Percentiles rank a stretch among this genome's conserved stretches.
phyloP scores from a whole-genome alignment of 2,329 filamentous ascomycete species.

The Colletotrichum spaethianum region DNA sequence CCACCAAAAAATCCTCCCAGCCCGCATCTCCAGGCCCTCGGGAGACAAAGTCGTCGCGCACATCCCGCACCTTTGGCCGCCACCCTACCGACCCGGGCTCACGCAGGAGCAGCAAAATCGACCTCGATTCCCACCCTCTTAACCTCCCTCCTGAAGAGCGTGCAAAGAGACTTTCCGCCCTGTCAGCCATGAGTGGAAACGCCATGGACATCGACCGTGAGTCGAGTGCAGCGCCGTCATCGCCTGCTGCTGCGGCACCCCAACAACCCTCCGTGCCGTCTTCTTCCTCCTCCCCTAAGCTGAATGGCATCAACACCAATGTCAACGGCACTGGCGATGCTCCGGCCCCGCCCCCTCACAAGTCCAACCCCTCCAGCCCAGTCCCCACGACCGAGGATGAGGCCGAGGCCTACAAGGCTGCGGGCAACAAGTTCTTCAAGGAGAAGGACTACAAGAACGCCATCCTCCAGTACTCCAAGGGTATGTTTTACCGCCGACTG shows the following conservation, averaged over 20 bases:
- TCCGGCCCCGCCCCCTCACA: conserved; percentile 81
- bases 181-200: conserved; percentile 71
- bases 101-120: conserved; percentile 67
- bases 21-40: conserved; percentile 46
- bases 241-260: conserved; percentile 60
- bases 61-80: conserved; percentile 61
- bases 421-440: conserved; percentile 98
- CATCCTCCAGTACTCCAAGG: conserved; percentile 95
- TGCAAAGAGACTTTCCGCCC: conserved; percentile 76
- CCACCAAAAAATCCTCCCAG: conserved; percentile 54
- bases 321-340: conserved; percentile 63
- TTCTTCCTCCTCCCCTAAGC: conserved; percentile 68
- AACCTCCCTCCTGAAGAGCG: conserved; percentile 93
- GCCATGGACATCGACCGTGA: conserved; percentile 86
- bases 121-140: conserved; percentile 85
- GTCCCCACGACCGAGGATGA: conserved; percentile 74
- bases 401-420: conserved; percentile 91
- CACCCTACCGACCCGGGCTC: conserved; percentile 64
- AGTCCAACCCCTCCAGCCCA: conserved; percentile 73
- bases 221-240: conserved; percentile 64
- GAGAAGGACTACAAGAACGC: conserved; percentile 90
- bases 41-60: conserved; percentile 57
- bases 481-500: conserved; percentile 63
- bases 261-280: conserved; percentile 54
- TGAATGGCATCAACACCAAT: conserved; percentile 62